Percentiles rank a stretch among this genome's conserved stretches.
These are phyloP conservation scores for Metschnikowia aberdeeniae DNA, from an alignment of 805 yeast species.

Conservation along the genomic window DNA sequence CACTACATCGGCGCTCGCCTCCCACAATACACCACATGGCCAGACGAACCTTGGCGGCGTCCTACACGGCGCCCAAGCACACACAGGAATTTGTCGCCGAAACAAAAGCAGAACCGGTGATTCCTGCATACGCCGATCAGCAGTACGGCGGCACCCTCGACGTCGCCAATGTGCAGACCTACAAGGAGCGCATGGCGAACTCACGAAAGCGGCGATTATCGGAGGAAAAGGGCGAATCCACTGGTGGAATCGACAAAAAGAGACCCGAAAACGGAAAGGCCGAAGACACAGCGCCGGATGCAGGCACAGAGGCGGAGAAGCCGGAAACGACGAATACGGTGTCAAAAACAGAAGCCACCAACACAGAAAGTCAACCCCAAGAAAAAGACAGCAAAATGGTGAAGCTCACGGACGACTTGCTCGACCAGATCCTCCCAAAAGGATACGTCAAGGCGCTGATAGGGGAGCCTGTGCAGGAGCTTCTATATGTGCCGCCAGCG, in stretches of 20 bases:
- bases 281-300: not conserved
- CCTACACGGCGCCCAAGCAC: slow-evolving; percentile 32
- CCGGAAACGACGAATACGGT: not conserved
- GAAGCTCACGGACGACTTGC: slow-evolving; percentile 34
- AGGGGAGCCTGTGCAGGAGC: slow-evolving; percentile 22
- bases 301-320: not conserved
- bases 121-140: slow-evolving; percentile 43
- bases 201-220: not conserved
- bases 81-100: slow-evolving; percentile 25
- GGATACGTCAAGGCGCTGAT: slow-evolving; percentile 45
- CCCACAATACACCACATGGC: slow-evolving; percentile 8
- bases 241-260: not conserved
- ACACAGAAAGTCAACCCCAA: not conserved
- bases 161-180: slow-evolving; percentile 17
- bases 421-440: slow-evolving; percentile 48
- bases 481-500: slow-evolving; percentile 49
- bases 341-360: not conserved
- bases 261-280: not conserved
- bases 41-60: slow-evolving; percentile 29
- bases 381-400: not conserved
- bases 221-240: not conserved
- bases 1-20: no score
- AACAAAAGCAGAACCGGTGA: slow-evolving; percentile 16
- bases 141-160: slow-evolving; percentile 24
- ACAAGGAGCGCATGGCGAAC: slow-evolving; percentile 15